phyloP scores from a whole-genome alignment of 148 eudicot species.

The Selenicereus undatus region DNA sequence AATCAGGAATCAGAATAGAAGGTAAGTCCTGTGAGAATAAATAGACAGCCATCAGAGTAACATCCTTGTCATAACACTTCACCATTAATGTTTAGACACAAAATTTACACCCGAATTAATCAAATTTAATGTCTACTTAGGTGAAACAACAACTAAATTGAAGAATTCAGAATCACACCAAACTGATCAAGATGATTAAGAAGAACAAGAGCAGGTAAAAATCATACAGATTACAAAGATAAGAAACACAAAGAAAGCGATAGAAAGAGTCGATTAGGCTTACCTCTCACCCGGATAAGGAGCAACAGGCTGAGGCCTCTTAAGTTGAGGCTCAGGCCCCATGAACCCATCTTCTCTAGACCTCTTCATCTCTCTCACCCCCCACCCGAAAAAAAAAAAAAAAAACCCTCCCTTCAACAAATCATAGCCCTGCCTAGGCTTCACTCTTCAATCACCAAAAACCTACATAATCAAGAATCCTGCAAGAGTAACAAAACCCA shows the following conservation, averaged over 20 bases:
- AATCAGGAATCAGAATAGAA: background rate
- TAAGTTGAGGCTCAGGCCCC: conserved; percentile 62
- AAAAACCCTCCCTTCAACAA: background rate
- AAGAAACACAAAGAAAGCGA: background rate
- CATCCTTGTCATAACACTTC: background rate
- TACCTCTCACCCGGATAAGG: conserved; percentile 58
- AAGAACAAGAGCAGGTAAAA: background rate
- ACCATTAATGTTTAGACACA: background rate
- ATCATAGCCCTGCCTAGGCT: conserved; percentile 7
- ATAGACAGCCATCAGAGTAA: background rate
- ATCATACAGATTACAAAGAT: background rate
- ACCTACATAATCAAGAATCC: conserved; percentile 23
- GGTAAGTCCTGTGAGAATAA: background rate
- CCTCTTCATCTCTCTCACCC: conserved; percentile 54
- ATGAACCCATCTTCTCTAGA: conserved; percentile 51
- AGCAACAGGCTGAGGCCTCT: conserved; percentile 51
- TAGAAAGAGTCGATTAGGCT: conserved; percentile 16
- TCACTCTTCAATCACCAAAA: conserved; percentile 17
- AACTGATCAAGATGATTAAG: background rate
- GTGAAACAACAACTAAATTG: conserved; percentile 1
- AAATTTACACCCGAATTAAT: background rate
- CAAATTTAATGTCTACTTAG: background rate
- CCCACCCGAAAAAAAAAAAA: too few species aligned
- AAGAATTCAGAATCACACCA: conserved; percentile 1
- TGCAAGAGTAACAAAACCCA: conserved; percentile 12